Evolutionary conservation across 1,284 basidiomycete genomes (phyloP).

Genomic region (Malassezia furfur): DNA sequence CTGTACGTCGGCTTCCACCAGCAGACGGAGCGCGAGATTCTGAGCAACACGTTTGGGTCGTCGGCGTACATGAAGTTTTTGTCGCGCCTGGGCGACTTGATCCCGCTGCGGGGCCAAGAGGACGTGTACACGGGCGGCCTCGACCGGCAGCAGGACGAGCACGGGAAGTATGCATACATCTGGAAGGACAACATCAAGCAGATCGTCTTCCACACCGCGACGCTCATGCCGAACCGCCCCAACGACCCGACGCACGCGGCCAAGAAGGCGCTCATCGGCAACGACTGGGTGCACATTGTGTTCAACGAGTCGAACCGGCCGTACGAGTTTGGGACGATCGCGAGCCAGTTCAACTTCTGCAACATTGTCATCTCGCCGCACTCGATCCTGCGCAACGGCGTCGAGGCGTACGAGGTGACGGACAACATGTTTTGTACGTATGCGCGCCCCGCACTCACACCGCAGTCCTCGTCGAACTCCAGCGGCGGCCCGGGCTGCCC

Average conservation of each 20-base stretch:
- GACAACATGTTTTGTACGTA: constrained; percentile 37
- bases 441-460: neutral
- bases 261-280: constrained; percentile 47
- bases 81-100: constrained; percentile 74
- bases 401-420: constrained; percentile 36
- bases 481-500: constrained; percentile 36
- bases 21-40: constrained; percentile 71
- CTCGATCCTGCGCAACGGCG: constrained; percentile 30
- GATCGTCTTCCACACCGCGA: constrained; percentile 88
- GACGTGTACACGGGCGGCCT: constrained; percentile 93
- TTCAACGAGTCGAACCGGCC: constrained; percentile 64
- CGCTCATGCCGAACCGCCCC: constrained; percentile 72
- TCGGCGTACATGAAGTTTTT: constrained; percentile 88
- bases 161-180: constrained; percentile 58
- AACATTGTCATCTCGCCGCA: constrained; percentile 72
- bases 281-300: constrained; percentile 58
- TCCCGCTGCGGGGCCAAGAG: constrained; percentile 66
- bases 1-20: constrained; percentile 92
- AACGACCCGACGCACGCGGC: constrained; percentile 28
- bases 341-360: constrained; percentile 90
- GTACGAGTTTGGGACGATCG: constrained; percentile 81
- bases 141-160: constrained; percentile 75
- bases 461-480: constrained; percentile 39
- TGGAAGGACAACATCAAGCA: constrained; percentile 99
- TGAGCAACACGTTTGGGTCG: constrained; percentile 83